Base-by-base conservation (phyloP, 148 eudicot genomes). In the Bassia scoparia region DNA sequence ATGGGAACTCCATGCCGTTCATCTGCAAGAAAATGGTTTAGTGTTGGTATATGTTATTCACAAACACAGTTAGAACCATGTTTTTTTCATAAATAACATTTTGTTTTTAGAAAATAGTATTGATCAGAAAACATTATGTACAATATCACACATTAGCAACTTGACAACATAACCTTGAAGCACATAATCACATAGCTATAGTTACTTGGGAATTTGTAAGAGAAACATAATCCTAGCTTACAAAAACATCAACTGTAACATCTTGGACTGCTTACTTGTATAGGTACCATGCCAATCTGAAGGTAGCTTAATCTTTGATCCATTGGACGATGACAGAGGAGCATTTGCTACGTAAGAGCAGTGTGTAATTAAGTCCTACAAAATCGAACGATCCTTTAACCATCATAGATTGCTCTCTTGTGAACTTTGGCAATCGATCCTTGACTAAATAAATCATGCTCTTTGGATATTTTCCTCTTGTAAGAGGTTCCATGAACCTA, bases 401-500 rank as follows among this genome's bases (percentile, higher is more conserved):
- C 81, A 80, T 64, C 31, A 6, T 55, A 3, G 83, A 80, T 59
- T 83, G 67, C 38, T 77, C 46, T 48, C 26, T 77, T 13, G 77
- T 77, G 71, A 83, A 80, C 52, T 71, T 53, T 2, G 83, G 83
- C 52, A 83, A 71, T 2, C 86, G 72, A 49, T 67, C 53, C 59
- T 74, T 70, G 15, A 54, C 86, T 27, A 77, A 24, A 3, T 43
- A 17, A 59, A 68, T 54, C 83, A 83, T 80, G 34, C 34, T 77
- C 3, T 11, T 15, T 23, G 83, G 86, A 71, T 83, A 83, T 7
- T 67, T 76, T 34, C 86, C 86, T 53, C 11, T 70, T 2, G 74
- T 68, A 20, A 83, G 75, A 14, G 86, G 86, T 5, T 80, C 81
- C 83, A 80, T 70, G 69, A 74, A 77, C 86, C 83, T 83, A 56